phyloP scores from a whole-genome alignment of 352 stramenopile genomes.

The Globisporangium nodosum region DNA sequence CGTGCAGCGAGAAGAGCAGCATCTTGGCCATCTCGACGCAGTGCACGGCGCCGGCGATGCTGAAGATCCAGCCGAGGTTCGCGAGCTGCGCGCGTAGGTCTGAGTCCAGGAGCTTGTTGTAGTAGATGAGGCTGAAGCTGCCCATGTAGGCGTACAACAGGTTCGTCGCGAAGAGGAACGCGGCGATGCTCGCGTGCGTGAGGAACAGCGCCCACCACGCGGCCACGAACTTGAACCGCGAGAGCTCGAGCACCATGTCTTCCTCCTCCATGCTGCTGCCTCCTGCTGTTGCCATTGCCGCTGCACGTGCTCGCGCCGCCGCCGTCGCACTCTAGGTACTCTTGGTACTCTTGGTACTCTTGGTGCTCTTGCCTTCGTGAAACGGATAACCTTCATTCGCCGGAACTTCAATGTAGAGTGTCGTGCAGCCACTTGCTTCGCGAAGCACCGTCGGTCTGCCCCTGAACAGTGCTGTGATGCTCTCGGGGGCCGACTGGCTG shows the following conservation, averaged over 20 bases:
- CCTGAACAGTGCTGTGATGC: not conserved
- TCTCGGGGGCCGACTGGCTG: conserved; percentile 14
- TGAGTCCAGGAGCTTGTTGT: conserved; percentile 38
- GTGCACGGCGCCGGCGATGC: conserved; percentile 16
- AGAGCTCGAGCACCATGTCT: conserved; percentile 16
- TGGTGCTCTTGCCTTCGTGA: not conserved
- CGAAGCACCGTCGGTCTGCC: conserved; percentile 3
- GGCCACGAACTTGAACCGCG: conserved; percentile 11
- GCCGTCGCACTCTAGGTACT: too few species aligned
- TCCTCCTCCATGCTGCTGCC: not conserved
- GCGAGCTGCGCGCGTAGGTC: conserved; percentile 19
- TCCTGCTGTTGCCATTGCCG: not conserved
- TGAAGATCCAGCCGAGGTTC: conserved; percentile 22
- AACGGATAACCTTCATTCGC: too few species aligned
- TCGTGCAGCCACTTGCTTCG: conserved; percentile 9
- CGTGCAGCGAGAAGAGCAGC: conserved; percentile 19
- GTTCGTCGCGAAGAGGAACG: conserved; percentile 24
- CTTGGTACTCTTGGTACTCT: not conserved
- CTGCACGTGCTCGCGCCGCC: not conserved
- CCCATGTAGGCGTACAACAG: conserved; percentile 25
- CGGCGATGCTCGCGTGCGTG: conserved; percentile 16
- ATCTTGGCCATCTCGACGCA: conserved; percentile 28
- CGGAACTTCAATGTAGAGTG: not conserved
- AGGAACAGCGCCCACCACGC: conserved; percentile 24
- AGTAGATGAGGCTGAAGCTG: conserved; percentile 27